A percentile compares a stretch with the other conserved stretches of the same genome.
Evolutionary conservation across 768 basidiomycete species (phyloP).

Genomic region (Trichaptum fuscoviolaceum): DNA sequence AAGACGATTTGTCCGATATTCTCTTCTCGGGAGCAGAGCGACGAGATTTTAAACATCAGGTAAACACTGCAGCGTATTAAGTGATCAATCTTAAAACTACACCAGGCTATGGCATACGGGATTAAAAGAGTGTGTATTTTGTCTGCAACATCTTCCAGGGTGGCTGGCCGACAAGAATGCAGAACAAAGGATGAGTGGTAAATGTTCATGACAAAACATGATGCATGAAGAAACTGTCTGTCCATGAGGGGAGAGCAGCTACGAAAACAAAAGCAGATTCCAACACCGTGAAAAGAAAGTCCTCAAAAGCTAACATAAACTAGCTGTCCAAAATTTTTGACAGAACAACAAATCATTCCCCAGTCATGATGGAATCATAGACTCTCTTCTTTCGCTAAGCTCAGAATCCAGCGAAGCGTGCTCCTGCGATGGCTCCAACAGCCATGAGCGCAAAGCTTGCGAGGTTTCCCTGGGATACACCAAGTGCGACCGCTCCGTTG

Average conservation of each 20-base stretch:
- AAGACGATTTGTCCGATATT: too few relatives aligned
- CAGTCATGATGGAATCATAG: background rate
- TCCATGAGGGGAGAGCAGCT: background rate
- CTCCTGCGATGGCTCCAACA: background rate
- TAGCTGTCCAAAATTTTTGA: background rate
- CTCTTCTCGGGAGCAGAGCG: too few relatives aligned
- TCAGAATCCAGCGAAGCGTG: constrained; percentile 1
- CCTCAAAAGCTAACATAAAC: background rate
- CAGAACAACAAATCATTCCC: background rate
- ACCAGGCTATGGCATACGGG: background rate
- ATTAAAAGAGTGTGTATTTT: background rate
- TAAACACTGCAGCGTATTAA: background rate
- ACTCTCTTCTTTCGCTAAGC: background rate
- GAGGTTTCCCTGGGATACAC: background rate
- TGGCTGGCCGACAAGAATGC: background rate
- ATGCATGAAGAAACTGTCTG: background rate
- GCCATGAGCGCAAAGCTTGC: background rate
- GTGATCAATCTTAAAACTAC: background rate
- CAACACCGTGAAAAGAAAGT: background rate
- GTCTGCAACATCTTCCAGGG: background rate
- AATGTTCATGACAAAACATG: background rate
- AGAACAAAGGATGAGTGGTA: background rate
- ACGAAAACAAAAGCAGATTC: background rate
- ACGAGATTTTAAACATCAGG: too few relatives aligned
- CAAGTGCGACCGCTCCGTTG: constrained; percentile 14